phyloP scores from a whole-genome alignment of 495 filamentous ascomycete species.

The Tuber melanosporum region DNA sequence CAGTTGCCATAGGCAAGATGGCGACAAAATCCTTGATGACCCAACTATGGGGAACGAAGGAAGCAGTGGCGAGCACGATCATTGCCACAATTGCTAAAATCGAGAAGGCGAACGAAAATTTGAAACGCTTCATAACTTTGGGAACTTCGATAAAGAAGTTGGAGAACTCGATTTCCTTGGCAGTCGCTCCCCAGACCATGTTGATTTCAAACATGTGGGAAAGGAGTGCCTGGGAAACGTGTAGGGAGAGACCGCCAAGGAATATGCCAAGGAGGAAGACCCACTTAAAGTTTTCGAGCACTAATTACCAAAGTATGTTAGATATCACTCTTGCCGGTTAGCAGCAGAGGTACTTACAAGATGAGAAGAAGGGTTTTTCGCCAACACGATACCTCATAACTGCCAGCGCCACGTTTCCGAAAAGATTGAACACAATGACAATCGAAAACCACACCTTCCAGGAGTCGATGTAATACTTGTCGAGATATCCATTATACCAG shows the following conservation, averaged over 20 bases:
- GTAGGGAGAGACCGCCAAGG: slow-evolving; percentile 62
- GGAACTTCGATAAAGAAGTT: slow-evolving; percentile 72
- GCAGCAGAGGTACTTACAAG: slow-evolving; percentile 30
- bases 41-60: slow-evolving; percentile 62
- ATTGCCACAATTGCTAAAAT: slow-evolving; percentile 57
- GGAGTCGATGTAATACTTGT: slow-evolving; percentile 69
- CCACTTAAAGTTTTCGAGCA: slow-evolving; percentile 70
- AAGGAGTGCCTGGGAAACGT: slow-evolving; percentile 60
- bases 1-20: slow-evolving; percentile 70
- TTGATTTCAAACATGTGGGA: slow-evolving; percentile 67
- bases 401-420: slow-evolving; percentile 59
- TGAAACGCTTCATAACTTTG: slow-evolving; percentile 68
- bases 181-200: slow-evolving; percentile 66
- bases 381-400: slow-evolving; percentile 64
- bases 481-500: slow-evolving; percentile 65
- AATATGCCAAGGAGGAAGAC: slow-evolving; percentile 62
- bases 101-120: slow-evolving; percentile 65
- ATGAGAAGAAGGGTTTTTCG: slow-evolving; percentile 50
- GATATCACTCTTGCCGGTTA: not conserved
- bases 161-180: slow-evolving; percentile 52
- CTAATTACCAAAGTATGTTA: slow-evolving; percentile 40
- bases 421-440: slow-evolving; percentile 64
- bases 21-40: slow-evolving; percentile 71
- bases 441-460: slow-evolving; percentile 74
- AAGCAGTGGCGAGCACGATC: slow-evolving; percentile 58